Percentiles rank a stretch among this genome's conserved stretches.
These are phyloP conservation scores for Monosporascus sp. DNA, from an alignment of 2,329 filamentous ascomycete genomes.

Conservation along the genomic window DNA sequence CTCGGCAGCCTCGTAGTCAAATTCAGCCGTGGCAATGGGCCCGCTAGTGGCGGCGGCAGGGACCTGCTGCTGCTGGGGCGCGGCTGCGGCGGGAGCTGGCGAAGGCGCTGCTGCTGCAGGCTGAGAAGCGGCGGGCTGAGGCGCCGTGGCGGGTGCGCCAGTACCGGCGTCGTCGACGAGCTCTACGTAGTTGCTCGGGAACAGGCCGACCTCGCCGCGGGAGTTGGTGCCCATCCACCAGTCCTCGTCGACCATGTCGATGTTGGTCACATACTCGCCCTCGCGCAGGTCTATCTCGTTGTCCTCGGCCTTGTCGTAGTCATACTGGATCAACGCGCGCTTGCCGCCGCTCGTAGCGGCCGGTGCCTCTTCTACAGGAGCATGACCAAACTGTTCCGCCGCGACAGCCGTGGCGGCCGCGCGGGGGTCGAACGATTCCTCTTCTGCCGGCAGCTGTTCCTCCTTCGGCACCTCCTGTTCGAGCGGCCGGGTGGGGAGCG, in stretches of 20 bases:
- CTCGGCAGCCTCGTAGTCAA: slow-evolving; percentile 95
- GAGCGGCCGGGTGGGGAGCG: slow-evolving; percentile 60
- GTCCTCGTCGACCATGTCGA: slow-evolving; percentile 96
- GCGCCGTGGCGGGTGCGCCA: slow-evolving; percentile 21
- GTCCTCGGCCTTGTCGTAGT: slow-evolving; percentile 96
- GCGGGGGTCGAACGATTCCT: slow-evolving; percentile 55
- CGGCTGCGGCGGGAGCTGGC: slow-evolving; percentile 32
- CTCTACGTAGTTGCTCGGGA: slow-evolving; percentile 97
- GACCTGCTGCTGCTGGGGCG: slow-evolving; percentile 31
- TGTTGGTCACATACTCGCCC: slow-evolving; percentile 81
- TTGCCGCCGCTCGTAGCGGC: slow-evolving; percentile 48
- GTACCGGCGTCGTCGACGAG: slow-evolving; percentile 59
- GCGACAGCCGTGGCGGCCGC: slow-evolving; percentile 53
- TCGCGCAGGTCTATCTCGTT: slow-evolving; percentile 92
- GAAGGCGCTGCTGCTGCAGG: slow-evolving; percentile 21
- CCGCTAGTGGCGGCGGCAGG: slow-evolving; percentile 36
- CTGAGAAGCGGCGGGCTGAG: slow-evolving; percentile 24
- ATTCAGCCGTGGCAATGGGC: slow-evolving; percentile 75
- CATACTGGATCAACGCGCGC: slow-evolving; percentile 78
- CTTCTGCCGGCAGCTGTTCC: slow-evolving; percentile 59
- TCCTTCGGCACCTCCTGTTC: slow-evolving; percentile 58
- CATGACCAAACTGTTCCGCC: slow-evolving; percentile 36
- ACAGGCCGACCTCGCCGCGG: slow-evolving; percentile 78
- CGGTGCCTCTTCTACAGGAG: slow-evolving; percentile 28
- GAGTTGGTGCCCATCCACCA: slow-evolving; percentile 98